Base-by-base conservation (phyloP, 1,284 basidiomycete genomes). In the Fomitopsis schrenkii region DNA sequence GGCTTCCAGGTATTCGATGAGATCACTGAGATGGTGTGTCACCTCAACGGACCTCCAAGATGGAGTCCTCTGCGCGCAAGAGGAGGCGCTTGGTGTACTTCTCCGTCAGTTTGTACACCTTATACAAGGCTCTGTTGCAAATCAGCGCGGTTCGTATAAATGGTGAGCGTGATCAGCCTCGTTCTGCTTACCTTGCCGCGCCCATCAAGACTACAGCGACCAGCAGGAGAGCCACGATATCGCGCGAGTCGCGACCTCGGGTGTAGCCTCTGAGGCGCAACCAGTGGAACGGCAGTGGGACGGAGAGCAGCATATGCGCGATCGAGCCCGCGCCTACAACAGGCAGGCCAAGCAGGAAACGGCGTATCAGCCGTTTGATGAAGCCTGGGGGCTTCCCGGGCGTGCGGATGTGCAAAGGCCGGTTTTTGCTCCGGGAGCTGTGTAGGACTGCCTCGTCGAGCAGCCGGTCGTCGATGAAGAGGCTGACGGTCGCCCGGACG, bases 261-360 rank as follows among this genome's bases (percentile, higher is more conserved):
- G 81, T 79, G 60, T 82, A 76, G 1, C 83, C 81, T 64, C 89
- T 78, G 68, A 84, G 85, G 19, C 87, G 81, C 58, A 91, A 66
- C 80, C 85, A 86, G 57, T 89, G 85, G 40, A 91, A 72, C 22
- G 88, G 87, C 59, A 88, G 71, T 22, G 84, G 85, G 17, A 85
- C 70, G 5, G 88, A 83, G 36, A 88, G 70, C 8, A 91, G 72
- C 80, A 90, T 83, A 56, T 90, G 86, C 9, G 91, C 81, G 48
- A 93, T 74, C 22, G 88, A 91, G n/a, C 84, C 83, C 42, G 87
- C 88, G 8, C 90, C 90, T 10, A 93, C 81, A 55, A 92, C 80
- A 28, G 91, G 91, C 14, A 93, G 76, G 22, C 91, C 90, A 22
- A 93, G 74, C 15, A 92, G 66, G 70, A 93, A 88, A 30, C 90